Evolutionary conservation across 2,329 filamentous ascomycete genomes (phyloP).

Genomic region (Diaporthe sp.): DNA sequence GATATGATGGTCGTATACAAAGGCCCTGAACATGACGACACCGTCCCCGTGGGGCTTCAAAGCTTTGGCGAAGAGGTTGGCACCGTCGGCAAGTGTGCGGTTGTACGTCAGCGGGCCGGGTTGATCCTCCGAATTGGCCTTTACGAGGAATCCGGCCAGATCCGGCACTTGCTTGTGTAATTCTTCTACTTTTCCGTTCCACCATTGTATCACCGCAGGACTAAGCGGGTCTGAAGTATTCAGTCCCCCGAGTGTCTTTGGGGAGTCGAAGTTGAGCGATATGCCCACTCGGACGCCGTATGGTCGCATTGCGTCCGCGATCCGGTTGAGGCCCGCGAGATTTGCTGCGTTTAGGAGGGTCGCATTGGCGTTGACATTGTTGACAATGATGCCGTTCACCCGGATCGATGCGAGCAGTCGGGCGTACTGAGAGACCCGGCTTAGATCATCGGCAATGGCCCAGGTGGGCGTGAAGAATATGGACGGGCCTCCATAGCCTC

Average conservation of each 20-base stretch:
- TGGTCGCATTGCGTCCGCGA: conserved; percentile 74
- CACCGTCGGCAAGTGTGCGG: conserved; percentile 74
- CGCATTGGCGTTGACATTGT: conserved; percentile 78
- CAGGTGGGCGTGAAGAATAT: conserved; percentile 73
- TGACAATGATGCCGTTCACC: conserved; percentile 74
- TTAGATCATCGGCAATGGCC: conserved; percentile 61
- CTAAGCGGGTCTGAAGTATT: conserved; percentile 74
- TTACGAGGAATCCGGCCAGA: conserved; percentile 75
- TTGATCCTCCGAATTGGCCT: conserved; percentile 79
- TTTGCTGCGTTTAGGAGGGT: conserved; percentile 65
- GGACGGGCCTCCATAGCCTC: conserved; percentile 74
- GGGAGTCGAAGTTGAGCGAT: conserved; percentile 76
- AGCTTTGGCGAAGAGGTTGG: conserved; percentile 73
- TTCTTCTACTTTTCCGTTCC: conserved; percentile 67
- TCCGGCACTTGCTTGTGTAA: conserved; percentile 73
- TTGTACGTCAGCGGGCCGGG: conserved; percentile 77
- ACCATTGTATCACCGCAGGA: conserved; percentile 68
- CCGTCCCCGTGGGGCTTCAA: conserved; percentile 65
- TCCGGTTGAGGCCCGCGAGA: conserved; percentile 68
- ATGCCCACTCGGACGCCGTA: conserved; percentile 75
- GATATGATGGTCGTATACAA: conserved; percentile 72
- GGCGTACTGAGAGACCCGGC: conserved; percentile 70
- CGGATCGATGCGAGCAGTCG: conserved; percentile 74
- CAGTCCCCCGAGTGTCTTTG: conserved; percentile 58
- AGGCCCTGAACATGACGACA: conserved; percentile 76